phyloP scores from a whole-genome alignment of 495 filamentous ascomycete genomes.

The Pseudoneurospora amorphoporcata region DNA sequence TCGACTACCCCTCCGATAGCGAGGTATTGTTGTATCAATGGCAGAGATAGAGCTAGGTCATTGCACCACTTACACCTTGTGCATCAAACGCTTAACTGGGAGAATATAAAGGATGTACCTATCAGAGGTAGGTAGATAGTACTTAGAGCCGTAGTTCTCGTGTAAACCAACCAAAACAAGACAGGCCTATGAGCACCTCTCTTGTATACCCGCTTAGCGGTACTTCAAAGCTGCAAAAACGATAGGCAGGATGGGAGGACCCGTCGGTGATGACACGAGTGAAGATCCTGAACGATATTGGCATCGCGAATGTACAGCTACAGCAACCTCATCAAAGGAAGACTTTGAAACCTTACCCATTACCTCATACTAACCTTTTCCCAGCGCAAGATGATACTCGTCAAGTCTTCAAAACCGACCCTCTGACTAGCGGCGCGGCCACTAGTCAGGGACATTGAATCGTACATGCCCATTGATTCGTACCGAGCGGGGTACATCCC shows the following conservation, averaged over 20 bases:
- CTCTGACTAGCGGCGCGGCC: too few relatives aligned
- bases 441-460: too few relatives aligned
- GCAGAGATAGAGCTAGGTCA: background rate
- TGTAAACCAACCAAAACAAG: background rate
- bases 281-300: background rate
- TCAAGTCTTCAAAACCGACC: too few relatives aligned
- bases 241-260: background rate
- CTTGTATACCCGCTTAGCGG: background rate
- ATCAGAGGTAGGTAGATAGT: background rate
- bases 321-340: background rate
- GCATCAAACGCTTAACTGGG: background rate
- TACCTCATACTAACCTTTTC: background rate
- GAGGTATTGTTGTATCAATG: background rate
- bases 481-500: too few relatives aligned
- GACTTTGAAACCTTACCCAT: background rate
- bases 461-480: too few relatives aligned
- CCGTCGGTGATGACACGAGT: background rate
- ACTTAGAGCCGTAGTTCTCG: background rate
- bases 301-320: background rate
- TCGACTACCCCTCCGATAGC: background rate
- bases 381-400: too few relatives aligned
- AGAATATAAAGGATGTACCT: background rate
- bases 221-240: background rate
- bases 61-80: background rate
- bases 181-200: background rate